Evolutionary conservation across 805 yeast species (phyloP), one percentile per base, ranked within the genome.

Genomic region (Candida chauliodis): DNA sequence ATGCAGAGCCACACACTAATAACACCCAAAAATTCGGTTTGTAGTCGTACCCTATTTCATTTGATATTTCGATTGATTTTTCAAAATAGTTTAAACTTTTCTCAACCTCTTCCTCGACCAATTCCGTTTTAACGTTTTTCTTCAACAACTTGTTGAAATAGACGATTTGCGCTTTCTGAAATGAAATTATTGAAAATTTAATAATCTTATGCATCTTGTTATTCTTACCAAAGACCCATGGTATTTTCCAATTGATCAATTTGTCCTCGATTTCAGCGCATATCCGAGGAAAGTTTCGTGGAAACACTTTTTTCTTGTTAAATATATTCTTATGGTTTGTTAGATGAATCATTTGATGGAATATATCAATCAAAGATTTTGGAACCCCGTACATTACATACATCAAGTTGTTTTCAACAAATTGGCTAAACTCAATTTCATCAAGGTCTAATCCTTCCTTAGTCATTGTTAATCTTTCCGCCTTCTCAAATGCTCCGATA

Each of bases 201-300:
- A 75, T 30, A 2, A 64, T 59, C 42, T 64, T 61, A 47, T 76
- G 79, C 32, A 69, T 52, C 11, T 9, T n/a, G 24, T 51, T 49
- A 5, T 23, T 22, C 3, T 18, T 19, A 1, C 41, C 49, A 13
- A 75, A 50, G 26, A 55, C 52, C 79, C 79, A 74, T 10, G 32
- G 25, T 13, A 66, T 49, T 31, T 56, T 59, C 81, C 81, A 77
- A 35, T 55, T 61, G 31, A 67, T 41, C 15, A 77, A 51, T 25
- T 64, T 69, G 39, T 76, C 80, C 43, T 76, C 79, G 2, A 71
- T 48, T 37, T 76, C 80, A 37, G 79, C 75, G 46, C 81, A 76
- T 2, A 75, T 59, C 37, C 66, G 63, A 3, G 81, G 80, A 49
- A 75, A 77, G 46, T 76, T 76, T 29, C 81, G 56, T 0, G 81